Base-by-base conservation (phyloP, 345 rosid genomes). In the Linum tenue region DNA sequence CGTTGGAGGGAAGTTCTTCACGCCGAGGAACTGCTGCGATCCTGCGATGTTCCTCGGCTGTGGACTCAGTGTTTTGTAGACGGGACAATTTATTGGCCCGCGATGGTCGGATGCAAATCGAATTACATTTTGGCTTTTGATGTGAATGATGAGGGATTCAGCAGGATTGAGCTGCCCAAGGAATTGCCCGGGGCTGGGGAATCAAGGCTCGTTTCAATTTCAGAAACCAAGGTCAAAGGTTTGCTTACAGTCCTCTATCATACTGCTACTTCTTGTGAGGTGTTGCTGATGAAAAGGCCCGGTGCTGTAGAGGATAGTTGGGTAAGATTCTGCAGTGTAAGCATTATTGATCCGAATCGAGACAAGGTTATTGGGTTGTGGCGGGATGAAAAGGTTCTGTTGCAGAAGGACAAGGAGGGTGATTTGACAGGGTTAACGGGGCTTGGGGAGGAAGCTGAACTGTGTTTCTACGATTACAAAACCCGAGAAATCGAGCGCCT, bases 101-200 rank as follows among this genome's bases (percentile, higher is more conserved):
- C 36, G n/a, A 60, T 11, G 1, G 7, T 2, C 6, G 63, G 39
- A 11, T 11, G 42, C 15, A 11, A 9, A 17, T 16, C 35, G 5
- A 62, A 16, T 16, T 39, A 9, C 5, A 41, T 62, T 36, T 16
- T 42, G 65, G 51, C 65, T n/a, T 62, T 62, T 16, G 53, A 62
- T 62, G 35, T 62, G 42, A 7, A 39, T 39, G 48, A 62, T 62
- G 64, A 60, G 63, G 39, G 37, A 15, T 60, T 60, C 42, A 16
- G n/a, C 5, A 11, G n/a, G 42, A 15, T 60, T 9, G 0, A 15
- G 64, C 64, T 41, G 51, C 64, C 64, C 17, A 60, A 12, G 17
- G 42, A 31, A n/a, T 22, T 42, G 31, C 50, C 22, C 2, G 51
- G 37, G 50, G 6, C 3, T 5, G 50, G 50, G 10, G 50, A 11